A percentile compares a stretch with the other conserved stretches of the same genome.
These are phyloP conservation scores for Daldinia vernicosa DNA, from an alignment of 495 filamentous ascomycete genomes.

Conservation along the genomic window DNA sequence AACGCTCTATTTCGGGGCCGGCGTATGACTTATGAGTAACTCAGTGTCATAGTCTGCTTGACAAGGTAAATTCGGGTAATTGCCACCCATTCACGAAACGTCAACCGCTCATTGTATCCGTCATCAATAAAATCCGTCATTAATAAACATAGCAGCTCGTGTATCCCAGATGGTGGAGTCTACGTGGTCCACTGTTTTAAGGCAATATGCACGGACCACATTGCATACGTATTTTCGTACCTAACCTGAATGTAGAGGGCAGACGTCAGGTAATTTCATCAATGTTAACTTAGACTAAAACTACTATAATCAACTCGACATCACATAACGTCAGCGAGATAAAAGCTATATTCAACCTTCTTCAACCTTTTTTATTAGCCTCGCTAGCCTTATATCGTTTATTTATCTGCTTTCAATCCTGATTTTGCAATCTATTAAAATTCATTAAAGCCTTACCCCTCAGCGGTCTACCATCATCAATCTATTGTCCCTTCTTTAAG, in stretches of 20 bases:
- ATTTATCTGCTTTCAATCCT: not conserved
- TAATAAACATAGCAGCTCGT: not conserved
- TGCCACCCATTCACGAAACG: not conserved
- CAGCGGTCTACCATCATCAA: conserved; percentile 6
- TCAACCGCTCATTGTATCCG: not conserved
- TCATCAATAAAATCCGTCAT: too few species aligned
- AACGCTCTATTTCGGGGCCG: too few species aligned
- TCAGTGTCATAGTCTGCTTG: too few species aligned
- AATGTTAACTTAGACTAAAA: not conserved
- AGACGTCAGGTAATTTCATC: conserved; percentile 7
- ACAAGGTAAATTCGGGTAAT: too few species aligned
- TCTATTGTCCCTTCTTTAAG: conserved; percentile 1
- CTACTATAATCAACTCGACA: conserved; percentile 16
- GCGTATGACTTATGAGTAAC: too few species aligned
- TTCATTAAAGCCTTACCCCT: conserved; percentile 5
- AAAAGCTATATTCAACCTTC: conserved; percentile 16
- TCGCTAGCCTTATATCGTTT: not conserved
- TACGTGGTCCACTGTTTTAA: conserved; percentile 34
- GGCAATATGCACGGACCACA: conserved; percentile 21
- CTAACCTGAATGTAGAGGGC: not conserved
- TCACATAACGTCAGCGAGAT: conserved; percentile 11
- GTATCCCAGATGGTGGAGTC: conserved; percentile 9
- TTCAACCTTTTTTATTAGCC: not conserved
- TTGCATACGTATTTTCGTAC: conserved; percentile 5
- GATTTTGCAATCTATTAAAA: not conserved